Evolutionary conservation across 345 rosid species (phyloP), one percentile per base, ranked within the genome.

Genomic region (Linum lewisii): DNA sequence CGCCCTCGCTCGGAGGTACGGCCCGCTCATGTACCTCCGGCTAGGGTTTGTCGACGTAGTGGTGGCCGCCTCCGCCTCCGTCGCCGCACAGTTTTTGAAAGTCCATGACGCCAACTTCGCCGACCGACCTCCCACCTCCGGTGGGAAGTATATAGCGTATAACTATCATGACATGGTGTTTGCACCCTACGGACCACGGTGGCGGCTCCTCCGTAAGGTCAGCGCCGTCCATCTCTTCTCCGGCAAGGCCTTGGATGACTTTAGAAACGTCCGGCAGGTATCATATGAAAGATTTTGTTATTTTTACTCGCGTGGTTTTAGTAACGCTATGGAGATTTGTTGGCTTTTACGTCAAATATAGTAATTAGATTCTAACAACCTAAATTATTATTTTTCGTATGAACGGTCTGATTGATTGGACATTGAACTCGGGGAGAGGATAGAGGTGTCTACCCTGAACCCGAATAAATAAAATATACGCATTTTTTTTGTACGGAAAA

Each of bases 131-230:
- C 94, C 97, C 0, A 92, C 79, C 67, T 68, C 97, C 2, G 98
- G 98, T 18, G 98, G 93, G 14, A 88, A 88, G 65, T 71, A 92
- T 58, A 72, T 92, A 6, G 95, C 98, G 0, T 92, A 92, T 24
- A 88, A 92, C 25, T 86, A 88, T 10, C 97, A 92, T 50, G 98
- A 92, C 77, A 79, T 92, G 18, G 98, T 88, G 63, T 88, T 92
- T 63, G 87, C 95, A 0, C 98, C 98, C 0, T 92, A 92, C 45
- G 98, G 98, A 3, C 70, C 87, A 0, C 44, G 96, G 64, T 92
- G 98, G 98, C 77, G 98, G 38, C 13, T 86, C 89, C 71, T 92
- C 10, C 47, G 98, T 65, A 92, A 92, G 76, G 88, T 92, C 47
- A 80, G 80, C 66, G 70, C 87, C 61, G 78, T 84, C 61, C 98